Percentiles rank a stretch among this genome's conserved stretches.
Conservation (phyloP, 129 eudicot genomes). For the Saussurea involucrata region DNA sequence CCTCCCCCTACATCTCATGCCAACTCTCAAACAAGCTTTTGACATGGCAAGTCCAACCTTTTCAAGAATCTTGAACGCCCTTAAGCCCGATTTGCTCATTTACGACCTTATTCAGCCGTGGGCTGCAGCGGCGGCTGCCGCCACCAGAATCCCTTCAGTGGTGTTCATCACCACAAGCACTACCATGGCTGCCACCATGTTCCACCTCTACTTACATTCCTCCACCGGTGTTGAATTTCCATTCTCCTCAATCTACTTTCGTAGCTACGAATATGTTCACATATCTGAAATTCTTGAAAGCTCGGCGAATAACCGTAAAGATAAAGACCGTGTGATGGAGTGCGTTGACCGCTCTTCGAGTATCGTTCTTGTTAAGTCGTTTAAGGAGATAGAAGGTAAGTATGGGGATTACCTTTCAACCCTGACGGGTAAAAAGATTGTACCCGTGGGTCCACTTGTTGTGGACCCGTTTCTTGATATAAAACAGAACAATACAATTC, state of each 20-base stretch:
- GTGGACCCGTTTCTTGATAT: neutral
- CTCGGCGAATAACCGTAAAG: neutral
- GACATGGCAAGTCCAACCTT: constrained; percentile 13
- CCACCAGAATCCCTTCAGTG: constrained; percentile 1
- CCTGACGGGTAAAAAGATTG: neutral
- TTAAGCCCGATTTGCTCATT: constrained; percentile 31
- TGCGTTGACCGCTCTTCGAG: neutral
- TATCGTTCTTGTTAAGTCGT: constrained; percentile 6
- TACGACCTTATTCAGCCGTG: constrained; percentile 28
- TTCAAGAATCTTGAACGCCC: constrained; percentile 10
- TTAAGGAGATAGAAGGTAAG: constrained; percentile 9
- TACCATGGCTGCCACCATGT: neutral
- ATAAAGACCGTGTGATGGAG: neutral
- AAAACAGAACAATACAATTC: neutral
- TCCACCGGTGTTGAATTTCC: neutral
- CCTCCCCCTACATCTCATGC: constrained; percentile 34
- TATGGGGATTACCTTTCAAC: neutral
- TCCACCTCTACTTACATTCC: neutral
- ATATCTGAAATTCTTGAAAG: neutral
- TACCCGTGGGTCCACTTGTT: constrained; percentile 12
- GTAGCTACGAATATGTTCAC: neutral
- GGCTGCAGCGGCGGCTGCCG: constrained; percentile 6
- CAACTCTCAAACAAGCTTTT: constrained; percentile 29
- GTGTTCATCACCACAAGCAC: constrained; percentile 14
- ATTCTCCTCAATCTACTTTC: neutral